Conservation (phyloP, 352 stramenopile species). For the Pythium scleroteichum region DNA sequence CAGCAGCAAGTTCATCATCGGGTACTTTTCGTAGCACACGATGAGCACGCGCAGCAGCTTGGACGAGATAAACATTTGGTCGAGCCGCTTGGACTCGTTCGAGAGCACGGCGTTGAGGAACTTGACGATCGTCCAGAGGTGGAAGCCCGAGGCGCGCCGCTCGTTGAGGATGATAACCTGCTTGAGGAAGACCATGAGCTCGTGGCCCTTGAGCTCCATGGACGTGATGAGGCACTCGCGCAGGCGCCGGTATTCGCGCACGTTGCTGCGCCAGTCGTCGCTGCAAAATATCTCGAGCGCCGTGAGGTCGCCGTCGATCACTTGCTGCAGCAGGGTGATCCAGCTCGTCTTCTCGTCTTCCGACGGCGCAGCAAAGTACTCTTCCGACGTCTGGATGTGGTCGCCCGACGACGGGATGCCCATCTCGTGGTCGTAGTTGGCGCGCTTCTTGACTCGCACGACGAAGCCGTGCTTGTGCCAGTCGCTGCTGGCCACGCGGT, state of each 20-base stretch:
- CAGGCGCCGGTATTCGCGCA: constrained; percentile 77
- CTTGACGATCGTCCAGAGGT: constrained; percentile 77
- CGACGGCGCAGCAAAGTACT: constrained; percentile 74
- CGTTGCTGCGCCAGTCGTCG: constrained; percentile 88
- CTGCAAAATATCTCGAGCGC: constrained; percentile 88
- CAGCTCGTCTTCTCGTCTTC: constrained; percentile 69
- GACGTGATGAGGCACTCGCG: constrained; percentile 79
- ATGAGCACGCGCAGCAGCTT: constrained; percentile 72
- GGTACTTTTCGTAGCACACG: constrained; percentile 81
- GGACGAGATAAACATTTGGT: constrained; percentile 80
- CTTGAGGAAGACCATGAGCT: constrained; percentile 81
- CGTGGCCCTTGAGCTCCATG: constrained; percentile 81
- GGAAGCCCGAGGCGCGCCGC: constrained; percentile 62
- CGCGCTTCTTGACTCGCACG: constrained; percentile 67
- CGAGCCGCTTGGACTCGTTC: constrained; percentile 82
- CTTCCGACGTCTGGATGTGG: constrained; percentile 44
- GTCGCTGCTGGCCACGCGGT: constrained; percentile 63
- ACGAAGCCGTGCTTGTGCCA: constrained; percentile 78
- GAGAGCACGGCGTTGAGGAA: constrained; percentile 69
- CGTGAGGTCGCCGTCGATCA: constrained; percentile 79
- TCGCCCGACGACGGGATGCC: constrained; percentile 22
- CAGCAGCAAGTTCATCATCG: constrained; percentile 72
- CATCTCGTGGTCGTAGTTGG: constrained; percentile 2
- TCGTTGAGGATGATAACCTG: constrained; percentile 72
- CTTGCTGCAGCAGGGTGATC: constrained; percentile 67